Conservation (phyloP, 371 early-diverging fungal genomes). For the Funneliformis caledonium region DNA sequence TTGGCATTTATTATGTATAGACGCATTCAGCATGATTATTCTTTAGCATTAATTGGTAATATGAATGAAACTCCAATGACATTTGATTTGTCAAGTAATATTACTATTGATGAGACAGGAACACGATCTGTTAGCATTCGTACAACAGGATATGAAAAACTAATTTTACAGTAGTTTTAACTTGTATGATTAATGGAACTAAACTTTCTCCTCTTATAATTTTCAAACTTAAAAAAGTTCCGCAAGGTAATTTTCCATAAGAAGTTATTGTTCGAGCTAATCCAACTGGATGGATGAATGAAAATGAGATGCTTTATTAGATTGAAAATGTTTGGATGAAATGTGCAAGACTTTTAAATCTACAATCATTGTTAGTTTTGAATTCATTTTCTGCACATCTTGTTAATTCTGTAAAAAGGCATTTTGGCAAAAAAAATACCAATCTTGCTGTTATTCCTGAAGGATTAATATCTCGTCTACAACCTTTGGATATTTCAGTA, state of each 20-base stretch:
- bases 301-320: not conserved
- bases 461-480: not conserved
- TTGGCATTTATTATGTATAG: not conserved
- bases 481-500: not conserved
- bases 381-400: conserved; percentile 9
- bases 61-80: not conserved
- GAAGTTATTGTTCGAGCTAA: not conserved
- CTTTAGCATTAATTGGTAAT: conserved; percentile 11
- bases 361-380: not conserved
- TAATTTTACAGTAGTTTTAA: conserved; percentile 19
- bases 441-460: not conserved
- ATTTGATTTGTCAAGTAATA: conserved; percentile 21
- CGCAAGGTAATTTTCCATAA: not conserved
- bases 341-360: not conserved
- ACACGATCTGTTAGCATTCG: not conserved
- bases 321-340: conserved; percentile 3
- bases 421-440: not conserved
- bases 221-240: not conserved
- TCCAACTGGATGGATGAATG: not conserved
- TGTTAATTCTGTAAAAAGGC: not conserved
- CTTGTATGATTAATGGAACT: conserved; percentile 20
- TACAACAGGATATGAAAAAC: conserved; percentile 8
- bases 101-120: not conserved
- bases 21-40: not conserved
- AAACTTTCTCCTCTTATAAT: not conserved